Evolutionary conservation across 2,329 filamentous ascomycete genomes (phyloP).

Genomic region (Triangularia setosa): DNA sequence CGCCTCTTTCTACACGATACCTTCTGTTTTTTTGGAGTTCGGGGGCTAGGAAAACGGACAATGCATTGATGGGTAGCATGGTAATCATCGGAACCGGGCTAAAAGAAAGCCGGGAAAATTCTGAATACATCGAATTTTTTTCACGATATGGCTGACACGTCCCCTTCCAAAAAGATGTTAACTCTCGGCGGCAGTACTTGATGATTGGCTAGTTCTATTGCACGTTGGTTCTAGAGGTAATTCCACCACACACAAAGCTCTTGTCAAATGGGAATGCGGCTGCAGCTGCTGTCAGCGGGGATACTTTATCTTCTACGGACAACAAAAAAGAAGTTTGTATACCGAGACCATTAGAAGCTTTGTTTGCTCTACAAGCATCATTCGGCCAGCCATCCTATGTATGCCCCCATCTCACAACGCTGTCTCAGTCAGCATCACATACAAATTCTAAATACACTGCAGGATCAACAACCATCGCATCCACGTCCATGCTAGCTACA

Average conservation of each 20-base stretch:
- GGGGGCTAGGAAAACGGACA: not conserved
- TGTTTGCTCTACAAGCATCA: not conserved
- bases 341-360: not conserved
- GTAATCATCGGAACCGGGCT: not conserved
- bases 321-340: not conserved
- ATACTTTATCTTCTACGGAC: not conserved
- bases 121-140: not conserved
- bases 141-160: not conserved
- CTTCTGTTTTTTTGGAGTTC: not conserved
- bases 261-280: not conserved
- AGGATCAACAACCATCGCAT: too few species aligned
- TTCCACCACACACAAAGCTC: not conserved
- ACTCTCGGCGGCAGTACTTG: not conserved
- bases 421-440: too few species aligned
- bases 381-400: too few species aligned
- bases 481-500: too few species aligned
- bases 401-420: too few species aligned
- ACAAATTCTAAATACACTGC: too few species aligned
- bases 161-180: not conserved
- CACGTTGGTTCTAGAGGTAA: not conserved
- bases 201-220: not conserved
- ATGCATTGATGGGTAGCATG: not conserved
- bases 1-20: not conserved
- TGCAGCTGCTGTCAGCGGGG: not conserved
- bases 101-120: not conserved